Evolutionary conservation across 1,284 basidiomycete species (phyloP).

Genomic region (Golubevia pallescens): DNA sequence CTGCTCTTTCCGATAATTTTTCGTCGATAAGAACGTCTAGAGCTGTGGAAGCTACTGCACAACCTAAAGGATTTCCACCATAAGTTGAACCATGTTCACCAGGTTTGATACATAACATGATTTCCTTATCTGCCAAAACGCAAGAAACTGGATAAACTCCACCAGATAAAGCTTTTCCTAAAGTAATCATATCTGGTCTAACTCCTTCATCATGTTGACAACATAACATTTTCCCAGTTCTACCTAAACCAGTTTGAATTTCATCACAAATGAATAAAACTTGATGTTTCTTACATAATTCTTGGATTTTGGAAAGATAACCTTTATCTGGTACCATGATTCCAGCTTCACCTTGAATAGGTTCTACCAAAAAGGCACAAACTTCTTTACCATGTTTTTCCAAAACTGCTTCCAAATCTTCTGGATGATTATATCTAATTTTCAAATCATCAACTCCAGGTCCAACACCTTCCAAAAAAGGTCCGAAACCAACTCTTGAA

Average conservation of each 20-base stretch:
- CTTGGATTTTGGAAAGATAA: constrained; percentile 79
- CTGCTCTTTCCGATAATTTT: constrained; percentile 79
- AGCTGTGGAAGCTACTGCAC: constrained; percentile 90
- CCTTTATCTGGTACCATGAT: constrained; percentile 91
- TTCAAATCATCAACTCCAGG: constrained; percentile 67
- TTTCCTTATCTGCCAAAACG: constrained; percentile 83
- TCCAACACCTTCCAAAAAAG: constrained; percentile 84
- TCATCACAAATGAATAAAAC: constrained; percentile 96
- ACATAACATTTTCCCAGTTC: constrained; percentile 66
- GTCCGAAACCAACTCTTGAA: constrained; percentile 84
- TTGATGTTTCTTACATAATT: constrained; percentile 89
- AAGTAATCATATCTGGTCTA: constrained; percentile 87
- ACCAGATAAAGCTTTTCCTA: constrained; percentile 94
- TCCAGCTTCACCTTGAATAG: constrained; percentile 97
- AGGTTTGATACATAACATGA: constrained; percentile 95
- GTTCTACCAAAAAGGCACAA: constrained; percentile 93
- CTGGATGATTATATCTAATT: constrained; percentile 63
- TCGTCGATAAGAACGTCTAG: constrained; percentile 87
- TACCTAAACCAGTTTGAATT: constrained; percentile 77
- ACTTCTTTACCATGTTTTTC: constrained; percentile 81
- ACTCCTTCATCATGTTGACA: constrained; percentile 82
- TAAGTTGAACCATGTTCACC: constrained; percentile 98
- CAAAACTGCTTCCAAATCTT: constrained; percentile 82
- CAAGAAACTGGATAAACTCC: constrained; percentile 97
- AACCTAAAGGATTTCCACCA: constrained; percentile 92